phyloP scores from a whole-genome alignment of 1,139 yeast species.

The Yamadazyma triangularis region DNA sequence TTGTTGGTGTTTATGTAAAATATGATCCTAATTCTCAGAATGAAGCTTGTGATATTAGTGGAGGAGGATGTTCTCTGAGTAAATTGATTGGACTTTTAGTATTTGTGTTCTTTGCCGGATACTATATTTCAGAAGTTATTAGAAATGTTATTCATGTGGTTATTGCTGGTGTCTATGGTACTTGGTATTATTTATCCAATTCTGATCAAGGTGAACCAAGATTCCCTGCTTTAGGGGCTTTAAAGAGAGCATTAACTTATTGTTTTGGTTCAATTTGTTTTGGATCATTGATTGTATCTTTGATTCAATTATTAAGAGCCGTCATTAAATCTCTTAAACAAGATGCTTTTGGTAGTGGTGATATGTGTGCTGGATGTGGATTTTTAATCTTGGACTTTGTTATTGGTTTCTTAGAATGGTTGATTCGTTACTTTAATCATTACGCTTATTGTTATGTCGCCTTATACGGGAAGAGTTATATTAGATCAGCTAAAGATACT shows the following conservation, averaged over 20 bases:
- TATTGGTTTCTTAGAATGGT: constrained; percentile 67
- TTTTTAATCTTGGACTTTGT: constrained; percentile 56
- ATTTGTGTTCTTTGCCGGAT: constrained; percentile 80
- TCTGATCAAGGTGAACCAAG: constrained; percentile 80
- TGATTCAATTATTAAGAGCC: constrained; percentile 59
- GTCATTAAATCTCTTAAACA: constrained; percentile 43
- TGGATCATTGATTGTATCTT: constrained; percentile 78
- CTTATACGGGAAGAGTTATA: constrained; percentile 75
- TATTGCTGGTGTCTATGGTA: constrained; percentile 81
- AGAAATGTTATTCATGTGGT: constrained; percentile 83
- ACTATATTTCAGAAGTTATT: constrained; percentile 78
- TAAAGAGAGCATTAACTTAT: constrained; percentile 77
- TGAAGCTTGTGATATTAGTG: constrained; percentile 40
- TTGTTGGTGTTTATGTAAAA: constrained; percentile 75
- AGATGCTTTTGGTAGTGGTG: constrained; percentile 53
- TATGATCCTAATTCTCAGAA: constrained; percentile 44
- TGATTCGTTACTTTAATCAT: constrained; percentile 81
- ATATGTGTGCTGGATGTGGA: constrained; percentile 50
- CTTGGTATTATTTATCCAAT: constrained; percentile 81
- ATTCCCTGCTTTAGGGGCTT: constrained; percentile 78
- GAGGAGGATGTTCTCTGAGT: constrained; percentile 64
- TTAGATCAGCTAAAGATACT: constrained; percentile 76
- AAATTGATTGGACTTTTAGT: constrained; percentile 65
- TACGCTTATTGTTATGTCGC: constrained; percentile 89
- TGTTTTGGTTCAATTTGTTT: constrained; percentile 89